Conservation (phyloP, 768 basidiomycete genomes). For the Xerocomellus chrysenteron region DNA sequence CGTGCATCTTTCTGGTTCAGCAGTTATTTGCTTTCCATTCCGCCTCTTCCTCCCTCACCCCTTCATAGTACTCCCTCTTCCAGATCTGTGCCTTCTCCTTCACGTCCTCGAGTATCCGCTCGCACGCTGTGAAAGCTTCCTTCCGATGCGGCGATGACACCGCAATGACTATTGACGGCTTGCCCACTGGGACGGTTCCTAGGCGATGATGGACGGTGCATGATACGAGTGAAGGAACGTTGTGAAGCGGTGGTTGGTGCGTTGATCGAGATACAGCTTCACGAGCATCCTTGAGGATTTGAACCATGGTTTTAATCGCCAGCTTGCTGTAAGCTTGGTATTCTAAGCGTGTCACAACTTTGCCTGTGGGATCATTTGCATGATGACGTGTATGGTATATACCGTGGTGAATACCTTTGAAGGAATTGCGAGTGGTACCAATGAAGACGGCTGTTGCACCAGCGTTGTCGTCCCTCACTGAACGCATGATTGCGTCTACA, state of each 20-base stretch:
- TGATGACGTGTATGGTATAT: not conserved
- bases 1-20: slow-evolving; percentile 15
- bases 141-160: slow-evolving; percentile 83
- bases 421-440: slow-evolving; percentile 84
- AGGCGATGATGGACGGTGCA: slow-evolving; percentile 75
- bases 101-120: slow-evolving; percentile 81
- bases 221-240: slow-evolving; percentile 44
- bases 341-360: slow-evolving; percentile 67
- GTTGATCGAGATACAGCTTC: slow-evolving; percentile 43
- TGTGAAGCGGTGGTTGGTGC: slow-evolving; percentile 32
- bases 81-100: slow-evolving; percentile 85
- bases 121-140: slow-evolving; percentile 78
- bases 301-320: slow-evolving; percentile 73
- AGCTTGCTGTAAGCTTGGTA: slow-evolving; percentile 84
- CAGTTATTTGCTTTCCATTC: slow-evolving; percentile 66
- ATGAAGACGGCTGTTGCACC: slow-evolving; percentile 79
- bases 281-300: slow-evolving; percentile 52
- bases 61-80: slow-evolving; percentile 89
- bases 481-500: slow-evolving; percentile 53
- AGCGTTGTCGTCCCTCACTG: slow-evolving; percentile 60
- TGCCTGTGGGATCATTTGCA: slow-evolving; percentile 44
- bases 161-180: slow-evolving; percentile 81
- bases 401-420: slow-evolving; percentile 56
- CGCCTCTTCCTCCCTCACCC: slow-evolving; percentile 56
- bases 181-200: slow-evolving; percentile 73